A percentile compares a stretch with the other conserved stretches of the same genome.
These are phyloP conservation scores for Combretum micranthum DNA, from an alignment of 345 rosid species.

Conservation along the genomic window DNA sequence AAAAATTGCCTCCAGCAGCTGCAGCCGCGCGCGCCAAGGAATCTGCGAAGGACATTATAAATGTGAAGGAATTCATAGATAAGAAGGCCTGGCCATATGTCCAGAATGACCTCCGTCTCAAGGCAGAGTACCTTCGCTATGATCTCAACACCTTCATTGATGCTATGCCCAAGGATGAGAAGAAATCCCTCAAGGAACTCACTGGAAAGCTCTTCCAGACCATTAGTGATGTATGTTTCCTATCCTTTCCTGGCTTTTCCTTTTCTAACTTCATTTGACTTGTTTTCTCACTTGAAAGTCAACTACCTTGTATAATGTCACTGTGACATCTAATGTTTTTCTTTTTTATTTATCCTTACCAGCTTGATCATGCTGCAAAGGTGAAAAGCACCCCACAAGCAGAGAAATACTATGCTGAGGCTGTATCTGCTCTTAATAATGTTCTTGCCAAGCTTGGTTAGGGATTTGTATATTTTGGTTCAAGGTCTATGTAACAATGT, in stretches of 20 bases:
- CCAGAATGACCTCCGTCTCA: slow-evolving; percentile 74
- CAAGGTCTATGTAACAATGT: too few relatives aligned
- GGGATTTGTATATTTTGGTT: slow-evolving; percentile 5
- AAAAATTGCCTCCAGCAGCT: slow-evolving; percentile 52
- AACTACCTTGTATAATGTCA: neutral
- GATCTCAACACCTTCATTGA: slow-evolving; percentile 84
- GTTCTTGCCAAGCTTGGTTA: slow-evolving; percentile 89
- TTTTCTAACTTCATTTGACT: neutral
- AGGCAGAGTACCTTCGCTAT: slow-evolving; percentile 65
- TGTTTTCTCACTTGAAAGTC: neutral
- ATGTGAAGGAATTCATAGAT: slow-evolving; percentile 68
- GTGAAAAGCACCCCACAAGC: slow-evolving; percentile 71
- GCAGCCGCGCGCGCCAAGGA: slow-evolving; percentile 82
- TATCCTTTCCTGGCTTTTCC: neutral
- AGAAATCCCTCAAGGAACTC: slow-evolving; percentile 60
- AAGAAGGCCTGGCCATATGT: slow-evolving; percentile 94
- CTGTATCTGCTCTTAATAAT: slow-evolving; percentile 66
- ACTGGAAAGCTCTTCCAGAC: slow-evolving; percentile 61
- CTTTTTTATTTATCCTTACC: slow-evolving; percentile 10
- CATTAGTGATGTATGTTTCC: slow-evolving; percentile 44
- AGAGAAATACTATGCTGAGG: slow-evolving; percentile 75
- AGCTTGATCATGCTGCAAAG: slow-evolving; percentile 95
- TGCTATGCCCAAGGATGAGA: slow-evolving; percentile 68
- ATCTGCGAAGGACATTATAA: slow-evolving; percentile 71
- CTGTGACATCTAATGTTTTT: slow-evolving; percentile 1